Evolutionary conservation across 306 rosid genomes (phyloP), one percentile per base, ranked within the genome.

Genomic region (Vigna hirtella): DNA sequence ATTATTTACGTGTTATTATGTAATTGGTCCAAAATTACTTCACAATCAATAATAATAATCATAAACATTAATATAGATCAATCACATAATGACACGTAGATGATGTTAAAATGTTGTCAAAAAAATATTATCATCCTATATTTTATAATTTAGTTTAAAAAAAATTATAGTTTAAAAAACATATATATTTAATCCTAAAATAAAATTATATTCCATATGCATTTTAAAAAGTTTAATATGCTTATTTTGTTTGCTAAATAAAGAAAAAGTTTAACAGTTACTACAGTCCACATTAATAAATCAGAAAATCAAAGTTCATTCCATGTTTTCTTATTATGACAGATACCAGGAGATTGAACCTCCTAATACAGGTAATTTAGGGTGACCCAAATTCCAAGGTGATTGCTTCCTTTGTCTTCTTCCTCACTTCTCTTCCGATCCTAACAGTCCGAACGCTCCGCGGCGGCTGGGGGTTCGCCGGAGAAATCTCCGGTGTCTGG

Each of bases 381-480:
- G 10, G 3, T 1, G 65, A 38, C 50, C 12, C 65, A 82, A 70
- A 78, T 30, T 73, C 62, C n/a, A 72, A 72, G 3, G 12, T 79
- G 1, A 66, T 30, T 55, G 61, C 61, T 10, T 51, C 74, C 58
- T 63, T 69, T 20, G 68, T 70, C 51, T 74, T 53, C 74, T 71
- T 77, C 36, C 48, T 66, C 18, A 51, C 43, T 50, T 67, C 70
- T 42, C 53, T 63, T 2, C 70, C 82, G 20, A 50, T 52, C 59
- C 82, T 55, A 17, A 86, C 58, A 2, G 88, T 84, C 4, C 88
- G 77, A 72, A 81, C 77, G 8, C 84, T 87, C 16, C 70, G 83
- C 0, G 85, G 82, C 0, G 85, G 73, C 47, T 49, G 83, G 0
- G 81, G 63, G 53, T 61, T 83, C 52, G 24, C 45, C 28, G 82